Evolutionary conservation across 352 stramenopile species (phyloP).

Genomic region (Phytophthora boehmeriae): DNA sequence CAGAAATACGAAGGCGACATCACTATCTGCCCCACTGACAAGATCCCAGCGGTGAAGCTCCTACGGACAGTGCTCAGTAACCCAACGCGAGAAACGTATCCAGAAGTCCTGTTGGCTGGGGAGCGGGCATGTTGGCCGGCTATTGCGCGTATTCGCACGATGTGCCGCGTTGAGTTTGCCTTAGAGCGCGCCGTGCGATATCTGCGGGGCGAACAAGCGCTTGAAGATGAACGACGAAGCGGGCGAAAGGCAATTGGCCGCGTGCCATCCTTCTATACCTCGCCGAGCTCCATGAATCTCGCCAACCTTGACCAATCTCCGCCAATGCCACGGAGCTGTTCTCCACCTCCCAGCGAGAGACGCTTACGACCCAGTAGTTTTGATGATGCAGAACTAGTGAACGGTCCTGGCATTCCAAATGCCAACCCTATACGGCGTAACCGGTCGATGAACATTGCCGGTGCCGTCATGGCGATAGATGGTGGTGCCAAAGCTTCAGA

Average conservation of each 20-base stretch:
- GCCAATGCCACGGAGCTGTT: slow-evolving; percentile 24
- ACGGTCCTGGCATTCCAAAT: slow-evolving; percentile 18
- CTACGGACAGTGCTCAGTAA: slow-evolving; percentile 86
- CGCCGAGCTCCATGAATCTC: slow-evolving; percentile 84
- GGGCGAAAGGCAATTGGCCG: slow-evolving; percentile 77
- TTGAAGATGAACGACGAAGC: slow-evolving; percentile 76
- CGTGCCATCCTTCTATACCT: slow-evolving; percentile 90
- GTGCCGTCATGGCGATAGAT: slow-evolving; percentile 86
- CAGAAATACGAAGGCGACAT: slow-evolving; percentile 99
- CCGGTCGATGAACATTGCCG: slow-evolving; percentile 80
- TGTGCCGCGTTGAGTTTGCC: slow-evolving; percentile 97
- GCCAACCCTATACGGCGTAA: slow-evolving; percentile 62
- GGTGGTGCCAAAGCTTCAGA: slow-evolving; percentile 34
- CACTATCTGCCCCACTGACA: slow-evolving; percentile 94
- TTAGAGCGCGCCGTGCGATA: slow-evolving; percentile 92
- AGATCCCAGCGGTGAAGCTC: slow-evolving; percentile 86
- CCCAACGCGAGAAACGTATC: slow-evolving; percentile 65
- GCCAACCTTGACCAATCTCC: slow-evolving; percentile 67
- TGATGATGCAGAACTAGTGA: slow-evolving; percentile 30
- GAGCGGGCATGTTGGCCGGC: slow-evolving; percentile 93
- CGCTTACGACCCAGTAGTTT: slow-evolving; percentile 30
- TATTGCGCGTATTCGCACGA: slow-evolving; percentile 95
- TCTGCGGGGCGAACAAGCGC: slow-evolving; percentile 78
- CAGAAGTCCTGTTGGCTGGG: slow-evolving; percentile 83
- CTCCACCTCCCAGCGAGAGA: slow-evolving; percentile 17